These are phyloP conservation scores for Tylopilus subfusipes DNA, from an alignment of 768 basidiomycete genomes.

Conservation along the genomic window DNA sequence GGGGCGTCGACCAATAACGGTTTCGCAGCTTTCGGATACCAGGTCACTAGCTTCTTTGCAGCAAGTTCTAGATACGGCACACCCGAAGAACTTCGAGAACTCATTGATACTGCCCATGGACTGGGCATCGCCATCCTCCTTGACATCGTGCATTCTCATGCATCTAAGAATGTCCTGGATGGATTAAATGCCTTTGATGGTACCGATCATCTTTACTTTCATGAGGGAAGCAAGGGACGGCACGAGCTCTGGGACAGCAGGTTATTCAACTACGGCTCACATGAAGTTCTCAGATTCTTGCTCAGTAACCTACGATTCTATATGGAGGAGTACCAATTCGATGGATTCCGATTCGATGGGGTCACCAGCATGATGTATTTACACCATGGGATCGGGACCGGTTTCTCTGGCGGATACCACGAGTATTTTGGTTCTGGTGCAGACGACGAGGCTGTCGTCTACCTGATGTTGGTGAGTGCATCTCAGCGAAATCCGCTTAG, in stretches of 20 bases:
- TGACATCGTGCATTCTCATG: conserved; percentile 97
- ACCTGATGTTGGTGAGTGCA: conserved; percentile 88
- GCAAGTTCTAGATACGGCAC: conserved; percentile 94
- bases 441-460: conserved; percentile 88
- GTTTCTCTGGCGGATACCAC: conserved; percentile 97
- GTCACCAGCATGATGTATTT: conserved; percentile 99
- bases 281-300: conserved; percentile 94
- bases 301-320: conserved; percentile 94
- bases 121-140: conserved; percentile 92
- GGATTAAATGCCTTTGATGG: conserved; percentile 96
- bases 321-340: conserved; percentile 93
- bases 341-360: conserved; percentile 98
- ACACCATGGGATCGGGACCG: conserved; percentile 96
- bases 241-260: conserved; percentile 99
- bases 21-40: conserved; percentile 88
- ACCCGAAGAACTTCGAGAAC: conserved; percentile 93
- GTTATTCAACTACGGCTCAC: conserved; percentile 92
- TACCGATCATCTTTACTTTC: conserved; percentile 97
- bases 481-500: not conserved
- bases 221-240: conserved; percentile 83
- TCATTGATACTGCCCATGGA: conserved; percentile 92
- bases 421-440: conserved; percentile 91
- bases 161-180: conserved; percentile 95
- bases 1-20: not conserved
- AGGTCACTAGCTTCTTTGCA: conserved; percentile 96